Base-by-base conservation (phyloP, 2,329 filamentous ascomycete species). In the Phoma sp. region DNA sequence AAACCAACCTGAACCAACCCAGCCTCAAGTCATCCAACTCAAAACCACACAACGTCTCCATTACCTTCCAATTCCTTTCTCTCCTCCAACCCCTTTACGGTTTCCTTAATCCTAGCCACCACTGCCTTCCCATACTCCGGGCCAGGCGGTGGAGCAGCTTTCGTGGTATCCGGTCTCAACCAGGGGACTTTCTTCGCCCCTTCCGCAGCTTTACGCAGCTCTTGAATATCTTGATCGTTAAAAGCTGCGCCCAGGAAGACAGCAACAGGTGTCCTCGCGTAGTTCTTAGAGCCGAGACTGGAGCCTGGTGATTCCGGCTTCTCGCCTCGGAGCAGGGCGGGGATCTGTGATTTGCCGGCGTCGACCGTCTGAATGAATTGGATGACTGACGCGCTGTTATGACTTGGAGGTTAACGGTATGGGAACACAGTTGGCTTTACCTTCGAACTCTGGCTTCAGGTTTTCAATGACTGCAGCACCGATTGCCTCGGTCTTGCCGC, bases 71-170 rank as follows among this genome's bases (percentile, higher is more conserved):
- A 19, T n/a, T 45, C 43, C 1, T 35, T 35, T 19, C 21, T 29
- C 8, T 31, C 36, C 10, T 44, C 40, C 22, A 58, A 24, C 6
- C 24, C 29, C 27, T 21, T 41, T 19, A 58, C 10, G 2, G 36
- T 45, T 19, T 51, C 31, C 38, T 58, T 58, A 36, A 55, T 51
- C 10, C 56, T 40, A 2, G 17, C 32, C 7, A 51, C 46, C 46
- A 58, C 40, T 13, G 51, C 51, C 32, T 58, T 55, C 3, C 51
- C 56, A 31, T 58, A 55, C 43, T 58, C 56, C 7, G 56, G 56
- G 9, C 51, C 56, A 17, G 40, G 31, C 4, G 46, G 56, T 13
- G 56, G 56, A 19, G 47, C 32, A 15, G 38, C 39, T 21, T 53
- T 57, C 6, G 29, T 49, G 17, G 40, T 37, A 27, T 59, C 52